phyloP scores from a whole-genome alignment of 352 stramenopile species.

The Phytophthora fragariaefolia region DNA sequence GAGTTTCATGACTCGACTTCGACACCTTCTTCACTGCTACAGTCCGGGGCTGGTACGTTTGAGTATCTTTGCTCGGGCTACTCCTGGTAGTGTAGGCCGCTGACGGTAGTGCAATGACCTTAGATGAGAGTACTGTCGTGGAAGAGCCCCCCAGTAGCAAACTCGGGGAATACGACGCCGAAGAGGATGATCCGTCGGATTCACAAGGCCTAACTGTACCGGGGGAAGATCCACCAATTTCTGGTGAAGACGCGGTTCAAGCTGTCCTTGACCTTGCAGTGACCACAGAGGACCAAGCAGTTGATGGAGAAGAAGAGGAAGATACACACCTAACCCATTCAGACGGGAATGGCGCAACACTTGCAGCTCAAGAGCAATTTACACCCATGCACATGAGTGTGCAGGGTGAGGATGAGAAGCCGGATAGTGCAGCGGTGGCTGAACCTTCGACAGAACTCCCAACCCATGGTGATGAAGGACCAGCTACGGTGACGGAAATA shows the following conservation, averaged over 20 bases:
- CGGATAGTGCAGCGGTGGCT: not conserved
- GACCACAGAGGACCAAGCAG: not conserved
- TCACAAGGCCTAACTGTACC: not conserved
- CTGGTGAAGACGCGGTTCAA: conserved; percentile 25
- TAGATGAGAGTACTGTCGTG: conserved; percentile 6
- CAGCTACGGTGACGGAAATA: not conserved
- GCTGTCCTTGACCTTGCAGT: conserved; percentile 30
- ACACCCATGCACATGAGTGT: not conserved
- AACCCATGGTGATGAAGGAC: not conserved
- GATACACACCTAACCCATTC: not conserved
- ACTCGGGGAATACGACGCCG: not conserved
- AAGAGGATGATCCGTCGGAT: not conserved
- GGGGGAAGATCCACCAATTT: not conserved
- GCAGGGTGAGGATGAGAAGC: not conserved
- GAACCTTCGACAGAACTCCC: conserved; percentile 1
- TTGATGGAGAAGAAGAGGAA: not conserved
- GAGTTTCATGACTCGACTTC: conserved; percentile 32
- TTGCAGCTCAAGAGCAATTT: not conserved
- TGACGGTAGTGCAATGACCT: not conserved
- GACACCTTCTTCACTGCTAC: conserved; percentile 5
- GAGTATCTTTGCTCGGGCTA: not conserved
- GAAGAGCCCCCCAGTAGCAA: not conserved
- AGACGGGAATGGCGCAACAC: not conserved
- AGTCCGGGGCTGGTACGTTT: conserved; percentile 6
- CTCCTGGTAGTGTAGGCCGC: not conserved